Base-by-base conservation (phyloP, 1,284 basidiomycete genomes). In the Neonothopanus nambi region DNA sequence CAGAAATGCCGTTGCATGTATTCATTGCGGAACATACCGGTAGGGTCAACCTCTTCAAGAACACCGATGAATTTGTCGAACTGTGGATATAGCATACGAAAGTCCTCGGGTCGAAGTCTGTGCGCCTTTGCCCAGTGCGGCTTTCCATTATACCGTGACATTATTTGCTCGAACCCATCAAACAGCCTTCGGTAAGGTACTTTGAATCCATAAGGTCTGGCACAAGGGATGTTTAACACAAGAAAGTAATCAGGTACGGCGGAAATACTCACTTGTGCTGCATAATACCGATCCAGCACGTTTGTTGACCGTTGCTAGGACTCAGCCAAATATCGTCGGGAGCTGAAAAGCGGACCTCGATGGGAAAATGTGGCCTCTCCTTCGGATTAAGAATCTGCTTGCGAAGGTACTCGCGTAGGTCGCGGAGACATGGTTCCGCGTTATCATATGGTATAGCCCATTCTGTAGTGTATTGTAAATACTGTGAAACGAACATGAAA, bases 101-200 rank as follows among this genome's bases (percentile, higher is more conserved):
- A 78, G 42, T 78, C 75, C 40, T 79, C 78, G 0, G 91, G 91
- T 41, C 80, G 78, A 49, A 95, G 80, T 20, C 75, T 74, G 69
- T 99, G 96, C 20, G 93, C 83, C 72, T 99, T 99, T 0, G 95
- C 97, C 96, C 96, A 99, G 75, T 99, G 96, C 3, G 96, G 95
- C 52, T 93, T 81, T 7, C 95, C 95, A 44, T 81, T 79, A 70
- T 95, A 83, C 36, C 78, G 77, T 30, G 78, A 70, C 60, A 96
- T 70, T 61, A 97, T 88, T 15, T 71, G 65, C 65, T 96, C 93
- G 67, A 95, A 99, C 26, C 77, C 80, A 46, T 77, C 72, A 70
- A 98, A 98, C 55, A 95, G 79, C 53, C 77, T 74, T 56, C 87
- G 84, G 73, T 98, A 98, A 24, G 91, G 87, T n/a, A 95, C 88